Percentiles rank a stretch among this genome's conserved stretches.
Evolutionary conservation across 345 rosid genomes (phyloP).

Genomic region (Sisymbrium altissimum): DNA sequence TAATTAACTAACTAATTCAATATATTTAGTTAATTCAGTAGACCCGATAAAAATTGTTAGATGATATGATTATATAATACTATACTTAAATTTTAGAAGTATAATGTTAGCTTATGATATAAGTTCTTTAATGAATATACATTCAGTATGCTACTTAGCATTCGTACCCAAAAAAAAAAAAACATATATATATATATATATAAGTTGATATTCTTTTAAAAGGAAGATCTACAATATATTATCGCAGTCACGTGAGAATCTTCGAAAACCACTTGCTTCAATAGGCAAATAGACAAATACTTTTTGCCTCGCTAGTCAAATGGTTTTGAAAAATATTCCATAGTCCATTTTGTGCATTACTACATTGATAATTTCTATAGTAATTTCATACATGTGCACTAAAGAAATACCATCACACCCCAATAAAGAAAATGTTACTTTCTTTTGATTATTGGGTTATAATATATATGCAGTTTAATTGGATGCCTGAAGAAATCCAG

Average conservation of each 20-base stretch:
- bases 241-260: slow-evolving; percentile 14
- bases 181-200: no score
- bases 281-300: not conserved
- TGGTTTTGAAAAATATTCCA: slow-evolving; percentile 17
- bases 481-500: not conserved
- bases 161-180: no score
- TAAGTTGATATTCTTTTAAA: not conserved
- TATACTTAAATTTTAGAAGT: not conserved
- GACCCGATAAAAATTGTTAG: not conserved
- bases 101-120: not conserved
- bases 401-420: no score
- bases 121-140: not conserved
- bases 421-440: no score
- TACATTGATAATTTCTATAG: not conserved
- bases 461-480: not conserved
- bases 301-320: slow-evolving; percentile 11
- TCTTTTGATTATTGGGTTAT: not conserved
- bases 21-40: no score
- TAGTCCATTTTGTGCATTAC: slow-evolving; percentile 9
- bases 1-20: not conserved
- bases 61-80: not conserved
- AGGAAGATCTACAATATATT: not conserved
- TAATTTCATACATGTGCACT: not conserved
- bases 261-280: slow-evolving; percentile 6
- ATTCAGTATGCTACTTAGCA: no score